Evolutionary conservation across 2,329 filamentous ascomycete genomes (phyloP).

Genomic region (Ceratocystis ficicola): DNA sequence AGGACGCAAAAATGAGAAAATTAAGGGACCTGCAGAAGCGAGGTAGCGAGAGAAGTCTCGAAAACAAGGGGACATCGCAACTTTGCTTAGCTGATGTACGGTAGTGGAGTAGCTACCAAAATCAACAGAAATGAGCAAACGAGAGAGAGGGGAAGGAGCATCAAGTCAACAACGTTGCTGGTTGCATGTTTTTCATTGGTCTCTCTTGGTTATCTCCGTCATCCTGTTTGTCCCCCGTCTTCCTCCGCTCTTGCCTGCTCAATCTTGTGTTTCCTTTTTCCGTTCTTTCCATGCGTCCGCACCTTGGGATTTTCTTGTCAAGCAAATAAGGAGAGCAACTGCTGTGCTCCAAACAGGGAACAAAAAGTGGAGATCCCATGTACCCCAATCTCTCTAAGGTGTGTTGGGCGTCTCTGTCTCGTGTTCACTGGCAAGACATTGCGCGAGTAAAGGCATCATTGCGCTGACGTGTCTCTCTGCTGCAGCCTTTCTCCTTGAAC

Average conservation of each 20-base stretch:
- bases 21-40: constrained; percentile 8
- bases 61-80: not conserved
- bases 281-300: not conserved
- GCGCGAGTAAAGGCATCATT: not conserved
- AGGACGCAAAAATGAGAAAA: not conserved
- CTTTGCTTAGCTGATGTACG: not conserved
- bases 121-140: not conserved
- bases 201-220: not conserved
- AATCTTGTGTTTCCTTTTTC: not conserved
- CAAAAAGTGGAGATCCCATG: not conserved
- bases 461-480: not conserved
- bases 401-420: not conserved
- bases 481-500: not conserved
- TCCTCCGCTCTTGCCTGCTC: not conserved
- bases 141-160: too few species aligned
- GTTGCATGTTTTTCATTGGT: not conserved
- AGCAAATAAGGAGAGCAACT: not conserved
- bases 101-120: not conserved
- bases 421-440: not conserved
- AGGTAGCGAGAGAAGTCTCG: not conserved
- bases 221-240: not conserved
- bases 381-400: not conserved
- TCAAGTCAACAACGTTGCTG: not conserved
- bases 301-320: not conserved
- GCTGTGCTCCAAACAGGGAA: too few species aligned